phyloP scores from a whole-genome alignment of 2,329 filamentous ascomycete genomes.

The Neurospora sp. region DNA sequence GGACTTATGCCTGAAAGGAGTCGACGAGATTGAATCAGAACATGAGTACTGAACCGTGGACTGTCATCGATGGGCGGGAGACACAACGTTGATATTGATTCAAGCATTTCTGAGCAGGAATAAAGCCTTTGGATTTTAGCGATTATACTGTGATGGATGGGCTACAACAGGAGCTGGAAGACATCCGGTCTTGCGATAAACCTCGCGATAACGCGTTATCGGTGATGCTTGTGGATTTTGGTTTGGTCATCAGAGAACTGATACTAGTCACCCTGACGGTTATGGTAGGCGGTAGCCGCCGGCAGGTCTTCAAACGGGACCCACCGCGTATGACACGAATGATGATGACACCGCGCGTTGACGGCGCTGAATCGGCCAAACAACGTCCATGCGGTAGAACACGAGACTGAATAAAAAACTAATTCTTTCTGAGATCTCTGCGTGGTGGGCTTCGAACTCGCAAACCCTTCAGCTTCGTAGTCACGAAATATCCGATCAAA shows the following conservation, averaged over 20 bases:
- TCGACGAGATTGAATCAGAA: background rate
- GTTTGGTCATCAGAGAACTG: background rate
- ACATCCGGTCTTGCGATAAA: background rate
- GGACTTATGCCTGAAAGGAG: conserved; percentile 29
- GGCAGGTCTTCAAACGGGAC: background rate
- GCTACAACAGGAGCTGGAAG: background rate
- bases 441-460: background rate
- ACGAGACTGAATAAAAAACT: background rate
- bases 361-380: background rate
- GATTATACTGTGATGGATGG: background rate
- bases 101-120: background rate
- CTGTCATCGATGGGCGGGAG: background rate
- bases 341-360: background rate
- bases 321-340: background rate
- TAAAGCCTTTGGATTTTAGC: background rate
- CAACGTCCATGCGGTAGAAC: background rate
- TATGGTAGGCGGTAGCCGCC: background rate
- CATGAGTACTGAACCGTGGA: background rate
- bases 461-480: background rate
- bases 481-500: background rate
- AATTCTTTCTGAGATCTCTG: background rate
- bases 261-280: background rate
- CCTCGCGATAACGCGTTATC: background rate
- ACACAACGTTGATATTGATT: background rate
- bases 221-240: background rate